Evolutionary conservation across 352 stramenopile genomes (phyloP), one percentile per base, ranked within the genome.

Genomic region (Globisporangium nunn): DNA sequence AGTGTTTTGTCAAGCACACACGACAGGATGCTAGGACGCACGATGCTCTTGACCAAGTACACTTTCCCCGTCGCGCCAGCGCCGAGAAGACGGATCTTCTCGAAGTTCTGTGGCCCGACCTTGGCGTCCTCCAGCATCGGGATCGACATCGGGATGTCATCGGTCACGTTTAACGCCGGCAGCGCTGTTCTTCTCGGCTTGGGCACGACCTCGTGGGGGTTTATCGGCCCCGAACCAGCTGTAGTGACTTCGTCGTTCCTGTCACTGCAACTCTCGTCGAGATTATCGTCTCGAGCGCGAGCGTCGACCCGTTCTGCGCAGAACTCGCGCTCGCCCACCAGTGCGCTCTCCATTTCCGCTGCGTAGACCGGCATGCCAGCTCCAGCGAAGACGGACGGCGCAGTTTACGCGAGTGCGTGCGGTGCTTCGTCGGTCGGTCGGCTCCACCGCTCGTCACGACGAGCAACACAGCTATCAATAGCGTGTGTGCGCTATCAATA

Each of bases 91-190:
- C 64, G 64, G 39, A 84, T 66, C 55, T 81, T 81, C 49, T 78
- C 71, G 54, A 84, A 81, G 64, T 81, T 77, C 35, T 77, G 58
- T 8, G 70, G 71, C 0, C 71, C 70, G 30, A 81, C 62, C 52
- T 58, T 60, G 35, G 10, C 15, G 40, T 29, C 52, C 11, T 61
- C 49, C 3, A 56, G 58, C 28, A 52, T 52, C 39, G 62, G 57
- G 33, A 55, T 58, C 40, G 37, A 53, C n/a, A 41, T 18, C 12
- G 52, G 15, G 15, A 28, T 5, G 8, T 12, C 6, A 4, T 28
- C 12, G 4, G 47, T 28, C 2, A 56, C 47, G 29, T 17, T 14
- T 7, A 63, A 45, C 33, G 41, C 23, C 5, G 58, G 33, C 2
- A 63, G 29, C 3, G 10, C 14, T 5, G 47, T 28, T 7, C 23